Percentiles rank a stretch among this genome's conserved stretches.
Evolutionary conservation across 306 rosid genomes (phyloP).

Genomic region (Oemleria cerasiformis): DNA sequence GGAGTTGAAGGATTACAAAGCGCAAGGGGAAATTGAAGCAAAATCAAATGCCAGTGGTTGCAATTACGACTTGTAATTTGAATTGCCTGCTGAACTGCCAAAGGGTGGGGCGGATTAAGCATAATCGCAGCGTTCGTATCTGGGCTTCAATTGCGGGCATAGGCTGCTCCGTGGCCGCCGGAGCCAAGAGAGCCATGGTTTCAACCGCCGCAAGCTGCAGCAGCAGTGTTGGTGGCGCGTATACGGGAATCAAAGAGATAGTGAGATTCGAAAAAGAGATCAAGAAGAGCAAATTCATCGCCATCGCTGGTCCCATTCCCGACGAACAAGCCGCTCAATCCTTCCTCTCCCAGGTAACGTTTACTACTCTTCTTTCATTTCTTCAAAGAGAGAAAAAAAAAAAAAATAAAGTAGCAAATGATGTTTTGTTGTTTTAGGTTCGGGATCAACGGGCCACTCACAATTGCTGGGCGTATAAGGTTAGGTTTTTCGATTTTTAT

Average conservation of each 20-base stretch:
- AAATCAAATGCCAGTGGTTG: constrained; percentile 33
- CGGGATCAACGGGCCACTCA: constrained; percentile 84
- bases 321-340: constrained; percentile 75
- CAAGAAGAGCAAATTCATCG: constrained; percentile 91
- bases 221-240: constrained; percentile 43
- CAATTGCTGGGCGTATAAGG: constrained; percentile 96
- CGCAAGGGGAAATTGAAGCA: neutral
- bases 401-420: neutral
- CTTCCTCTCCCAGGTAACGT: constrained; percentile 67
- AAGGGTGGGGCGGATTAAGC: constrained; percentile 12
- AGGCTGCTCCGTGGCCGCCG: constrained; percentile 24
- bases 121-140: constrained; percentile 17
- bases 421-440: constrained; percentile 43
- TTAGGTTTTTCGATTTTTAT: neutral
- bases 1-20: neutral
- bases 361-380: neutral
- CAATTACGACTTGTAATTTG: constrained; percentile 24
- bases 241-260: constrained; percentile 61
- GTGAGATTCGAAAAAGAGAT: constrained; percentile 63
- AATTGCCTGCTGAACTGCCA: constrained; percentile 23
- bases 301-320: constrained; percentile 68
- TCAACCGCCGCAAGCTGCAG: constrained; percentile 34
- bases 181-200: constrained; percentile 40
- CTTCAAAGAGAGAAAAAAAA: neutral
- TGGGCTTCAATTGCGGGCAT: constrained; percentile 33